Conservation (phyloP, 2,329 filamentous ascomycete species). For the Monosporascus sp. region DNA sequence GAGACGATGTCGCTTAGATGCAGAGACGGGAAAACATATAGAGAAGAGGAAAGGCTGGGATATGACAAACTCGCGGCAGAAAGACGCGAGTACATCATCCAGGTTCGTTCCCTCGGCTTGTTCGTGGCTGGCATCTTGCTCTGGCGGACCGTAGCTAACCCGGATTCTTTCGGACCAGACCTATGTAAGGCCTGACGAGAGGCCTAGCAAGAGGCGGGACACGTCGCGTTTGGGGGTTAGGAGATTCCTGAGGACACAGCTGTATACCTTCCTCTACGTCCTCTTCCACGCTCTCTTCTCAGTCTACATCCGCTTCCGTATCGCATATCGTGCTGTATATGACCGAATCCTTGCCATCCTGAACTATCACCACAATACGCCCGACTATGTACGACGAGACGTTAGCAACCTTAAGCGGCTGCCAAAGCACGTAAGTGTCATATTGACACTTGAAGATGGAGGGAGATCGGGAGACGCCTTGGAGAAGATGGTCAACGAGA, state of each 20-base stretch:
- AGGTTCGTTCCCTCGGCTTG: conserved; percentile 27
- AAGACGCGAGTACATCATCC: conserved; percentile 39
- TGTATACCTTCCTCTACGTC: conserved; percentile 63
- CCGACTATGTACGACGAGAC: conserved; percentile 85
- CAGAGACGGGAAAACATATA: conserved; percentile 37
- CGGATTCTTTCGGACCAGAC: conserved; percentile 22
- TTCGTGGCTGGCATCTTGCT: background rate
- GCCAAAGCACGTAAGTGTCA: conserved; percentile 82
- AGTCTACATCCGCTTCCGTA: conserved; percentile 76
- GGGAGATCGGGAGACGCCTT: conserved; percentile 67
- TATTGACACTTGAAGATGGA: conserved; percentile 69
- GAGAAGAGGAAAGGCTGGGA: conserved; percentile 38
- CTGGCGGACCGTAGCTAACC: conserved; percentile 1
- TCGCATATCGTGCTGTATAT: conserved; percentile 71
- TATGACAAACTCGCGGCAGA: conserved; percentile 36
- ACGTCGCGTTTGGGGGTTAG: conserved; percentile 51
- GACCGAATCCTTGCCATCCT: conserved; percentile 76
- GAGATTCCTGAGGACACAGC: conserved; percentile 54
- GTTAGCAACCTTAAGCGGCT: conserved; percentile 68
- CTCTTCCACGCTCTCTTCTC: conserved; percentile 79
- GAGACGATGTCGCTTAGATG: conserved; percentile 30
- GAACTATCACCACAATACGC: conserved; percentile 93
- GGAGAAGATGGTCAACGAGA: conserved; percentile 81
- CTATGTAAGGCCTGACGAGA: conserved; percentile 16
- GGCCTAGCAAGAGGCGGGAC: conserved; percentile 24